Evolutionary conservation across 345 rosid genomes (phyloP).

Genomic region (Pistacia vera): DNA sequence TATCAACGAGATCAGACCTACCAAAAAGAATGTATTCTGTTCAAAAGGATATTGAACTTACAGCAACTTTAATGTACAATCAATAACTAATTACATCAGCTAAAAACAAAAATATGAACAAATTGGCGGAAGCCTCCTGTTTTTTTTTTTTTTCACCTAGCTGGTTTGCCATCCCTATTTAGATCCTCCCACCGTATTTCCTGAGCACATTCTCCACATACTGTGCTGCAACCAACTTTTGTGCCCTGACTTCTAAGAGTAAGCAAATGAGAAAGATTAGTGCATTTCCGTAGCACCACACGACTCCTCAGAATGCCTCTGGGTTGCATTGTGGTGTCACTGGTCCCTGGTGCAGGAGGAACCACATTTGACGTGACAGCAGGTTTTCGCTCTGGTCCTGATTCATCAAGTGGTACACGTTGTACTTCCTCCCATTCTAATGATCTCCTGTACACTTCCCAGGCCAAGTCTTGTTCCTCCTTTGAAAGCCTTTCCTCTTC

Average conservation of each 20-base stretch:
- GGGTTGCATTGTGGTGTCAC: constrained; percentile 24
- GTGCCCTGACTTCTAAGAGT: constrained; percentile 93
- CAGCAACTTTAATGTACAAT: constrained; percentile 22
- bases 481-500: constrained; percentile 96
- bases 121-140: neutral
- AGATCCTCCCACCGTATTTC: constrained; percentile 80
- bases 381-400: constrained; percentile 47
- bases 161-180: constrained; percentile 37
- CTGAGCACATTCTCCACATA: constrained; percentile 94
- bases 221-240: constrained; percentile 70
- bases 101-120: neutral
- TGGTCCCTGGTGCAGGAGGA: constrained; percentile 37
- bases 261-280: constrained; percentile 76
- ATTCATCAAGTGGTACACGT: constrained; percentile 59
- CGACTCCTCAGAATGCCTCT: constrained; percentile 56
- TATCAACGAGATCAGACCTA: constrained; percentile 5
- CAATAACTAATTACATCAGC: constrained; percentile 14
- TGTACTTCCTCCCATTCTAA: constrained; percentile 95
- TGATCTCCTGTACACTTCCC: constrained; percentile 85
- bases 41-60: constrained; percentile 16
- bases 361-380: constrained; percentile 20
- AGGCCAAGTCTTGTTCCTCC: constrained; percentile 99
- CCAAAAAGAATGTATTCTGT: constrained; percentile 8
- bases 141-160: constrained; percentile 27
- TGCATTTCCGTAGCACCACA: constrained; percentile 64